Percentiles rank a stretch among this genome's conserved stretches.
Conservation (phyloP, 139 green algal genomes). For the Chlamydomonas sp. region DNA sequence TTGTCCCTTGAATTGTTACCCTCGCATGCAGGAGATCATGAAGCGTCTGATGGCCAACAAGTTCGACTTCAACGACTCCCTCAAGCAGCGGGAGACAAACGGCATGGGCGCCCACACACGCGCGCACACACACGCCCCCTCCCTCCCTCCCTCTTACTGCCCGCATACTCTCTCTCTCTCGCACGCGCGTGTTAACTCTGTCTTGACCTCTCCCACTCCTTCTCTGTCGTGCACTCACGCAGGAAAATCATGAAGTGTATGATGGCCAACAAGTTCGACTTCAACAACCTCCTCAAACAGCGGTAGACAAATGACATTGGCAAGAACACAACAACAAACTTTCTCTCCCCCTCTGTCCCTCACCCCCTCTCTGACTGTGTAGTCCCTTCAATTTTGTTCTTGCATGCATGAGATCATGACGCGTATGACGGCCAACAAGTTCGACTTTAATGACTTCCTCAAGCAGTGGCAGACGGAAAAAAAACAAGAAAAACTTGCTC, state of each 20-base stretch:
- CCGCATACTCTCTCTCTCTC: too few species aligned
- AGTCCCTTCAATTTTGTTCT: too few species aligned
- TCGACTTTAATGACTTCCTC: slow-evolving; percentile 99
- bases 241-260: slow-evolving; percentile 69
- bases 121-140: too few species aligned
- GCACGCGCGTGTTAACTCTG: too few species aligned
- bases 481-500: slow-evolving; percentile 91
- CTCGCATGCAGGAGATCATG: slow-evolving; percentile 43
- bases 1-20: too few species aligned
- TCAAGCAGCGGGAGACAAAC: slow-evolving; percentile 86
- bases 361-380: too few species aligned
- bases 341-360: too few species aligned
- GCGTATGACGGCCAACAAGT: slow-evolving; percentile 82
- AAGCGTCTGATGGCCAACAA: slow-evolving; percentile 79
- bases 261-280: slow-evolving; percentile 90
- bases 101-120: slow-evolving; percentile 95
- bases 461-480: slow-evolving; percentile 88
- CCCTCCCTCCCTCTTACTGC: too few species aligned
- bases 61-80: slow-evolving; percentile 99
- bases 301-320: slow-evolving; percentile 92
- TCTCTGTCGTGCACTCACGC: too few species aligned
- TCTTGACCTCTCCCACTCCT: too few species aligned
- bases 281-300: slow-evolving; percentile 97
- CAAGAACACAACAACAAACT: too few species aligned
- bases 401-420: too few species aligned